phyloP scores from a whole-genome alignment of 2,329 filamentous ascomycete species.

The Phoma sp. region DNA sequence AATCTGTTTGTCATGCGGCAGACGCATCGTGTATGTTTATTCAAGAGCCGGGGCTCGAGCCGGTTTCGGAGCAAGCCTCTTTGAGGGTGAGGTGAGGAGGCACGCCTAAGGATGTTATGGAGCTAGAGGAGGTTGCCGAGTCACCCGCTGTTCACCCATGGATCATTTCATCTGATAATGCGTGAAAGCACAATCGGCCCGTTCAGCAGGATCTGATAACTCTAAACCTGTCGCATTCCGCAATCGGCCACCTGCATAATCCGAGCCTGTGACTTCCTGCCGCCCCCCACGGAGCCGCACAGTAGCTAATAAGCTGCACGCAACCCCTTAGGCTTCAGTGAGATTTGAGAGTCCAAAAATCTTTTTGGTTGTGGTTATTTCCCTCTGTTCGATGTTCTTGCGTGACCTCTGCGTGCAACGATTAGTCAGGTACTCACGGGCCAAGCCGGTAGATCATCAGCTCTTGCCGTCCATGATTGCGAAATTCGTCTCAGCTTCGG shows the following conservation, averaged over 20 bases:
- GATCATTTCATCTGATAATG: conserved; percentile 17
- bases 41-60: conserved; percentile 2
- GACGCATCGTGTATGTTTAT: conserved; percentile 1
- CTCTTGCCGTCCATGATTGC: neutral
- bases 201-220: conserved; percentile 17
- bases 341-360: neutral
- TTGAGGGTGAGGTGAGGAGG: neutral
- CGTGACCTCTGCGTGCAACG: neutral
- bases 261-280: neutral
- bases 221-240: neutral
- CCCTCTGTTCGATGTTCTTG: neutral
- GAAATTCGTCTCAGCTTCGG: conserved; percentile 7
- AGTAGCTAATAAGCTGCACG: neutral
- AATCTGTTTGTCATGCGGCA: conserved; percentile 12
- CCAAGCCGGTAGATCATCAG: conserved; percentile 1
- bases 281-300: neutral
- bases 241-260: neutral
- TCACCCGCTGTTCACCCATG: conserved; percentile 7
- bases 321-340: neutral
- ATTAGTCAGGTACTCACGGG: conserved; percentile 16
- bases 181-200: conserved; percentile 5
- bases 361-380: neutral
- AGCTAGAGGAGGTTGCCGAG: conserved; percentile 7
- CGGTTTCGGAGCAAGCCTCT: conserved; percentile 11
- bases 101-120: neutral